Percentiles rank a stretch among this genome's conserved stretches.
These are phyloP conservation scores for Pseudocercospora fuligena DNA, from an alignment of 2,329 filamentous ascomycete species.

Conservation along the genomic window DNA sequence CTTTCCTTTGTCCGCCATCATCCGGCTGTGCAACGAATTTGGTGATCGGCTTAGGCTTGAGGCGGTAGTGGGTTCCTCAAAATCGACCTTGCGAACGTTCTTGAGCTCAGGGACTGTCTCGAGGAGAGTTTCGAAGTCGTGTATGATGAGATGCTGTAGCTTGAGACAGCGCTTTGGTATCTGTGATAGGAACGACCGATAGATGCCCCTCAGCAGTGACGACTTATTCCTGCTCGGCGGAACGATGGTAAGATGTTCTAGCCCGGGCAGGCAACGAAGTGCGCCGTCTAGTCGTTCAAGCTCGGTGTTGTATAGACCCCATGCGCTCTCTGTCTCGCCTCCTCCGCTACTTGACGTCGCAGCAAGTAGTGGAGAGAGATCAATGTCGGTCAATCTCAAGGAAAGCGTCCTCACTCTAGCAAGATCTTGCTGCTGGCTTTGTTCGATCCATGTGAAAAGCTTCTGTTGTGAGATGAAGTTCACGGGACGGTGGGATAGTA, in stretches of 20 bases:
- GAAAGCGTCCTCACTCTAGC: constrained; percentile 30
- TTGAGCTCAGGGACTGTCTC: constrained; percentile 27
- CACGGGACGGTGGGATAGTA: constrained; percentile 31
- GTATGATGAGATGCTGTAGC: constrained; percentile 25
- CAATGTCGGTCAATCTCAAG: constrained; percentile 35
- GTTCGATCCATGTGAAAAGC: constrained; percentile 36
- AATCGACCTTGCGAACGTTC: constrained; percentile 22
- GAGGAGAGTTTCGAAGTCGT: constrained; percentile 24
- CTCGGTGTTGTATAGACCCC: constrained; percentile 36
- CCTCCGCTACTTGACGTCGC: neutral
- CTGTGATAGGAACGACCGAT: constrained; percentile 31
- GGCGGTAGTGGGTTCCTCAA: neutral
- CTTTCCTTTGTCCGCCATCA: constrained; percentile 12
- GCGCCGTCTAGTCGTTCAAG: constrained; percentile 32
- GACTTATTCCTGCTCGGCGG: constrained; percentile 31
- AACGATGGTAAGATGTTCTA: constrained; percentile 29
- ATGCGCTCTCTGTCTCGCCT: constrained; percentile 23
- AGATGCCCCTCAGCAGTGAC: constrained; percentile 33
- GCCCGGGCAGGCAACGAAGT: constrained; percentile 28
- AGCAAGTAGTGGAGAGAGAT: constrained; percentile 33
- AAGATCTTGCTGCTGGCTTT: constrained; percentile 28
- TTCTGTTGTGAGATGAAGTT: constrained; percentile 34
- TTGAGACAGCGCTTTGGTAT: constrained; percentile 27
- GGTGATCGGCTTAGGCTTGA: constrained; percentile 3
- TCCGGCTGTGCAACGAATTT: neutral